Evolutionary conservation across 768 basidiomycete species (phyloP).

Genomic region (Sporobolomyces roseus): DNA sequence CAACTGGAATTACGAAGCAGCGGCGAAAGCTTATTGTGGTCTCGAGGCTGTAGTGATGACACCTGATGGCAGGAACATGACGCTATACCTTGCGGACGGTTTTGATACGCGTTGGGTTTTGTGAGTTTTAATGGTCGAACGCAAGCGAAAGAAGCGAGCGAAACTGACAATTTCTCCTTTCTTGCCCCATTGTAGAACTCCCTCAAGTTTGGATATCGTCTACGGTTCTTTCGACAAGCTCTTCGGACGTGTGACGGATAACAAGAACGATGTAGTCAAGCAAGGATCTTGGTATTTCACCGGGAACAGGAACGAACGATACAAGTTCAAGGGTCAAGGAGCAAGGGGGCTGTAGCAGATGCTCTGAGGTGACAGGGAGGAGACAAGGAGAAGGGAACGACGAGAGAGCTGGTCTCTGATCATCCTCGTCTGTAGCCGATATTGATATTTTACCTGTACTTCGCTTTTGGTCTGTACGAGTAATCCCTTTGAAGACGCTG

Average conservation of each 20-base stretch:
- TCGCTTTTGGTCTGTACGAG: too few relatives aligned
- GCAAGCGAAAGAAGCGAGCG: too few relatives aligned
- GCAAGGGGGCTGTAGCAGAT: too few relatives aligned
- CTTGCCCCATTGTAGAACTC: constrained; percentile 9
- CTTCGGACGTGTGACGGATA: constrained; percentile 14
- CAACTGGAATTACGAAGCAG: constrained; percentile 25
- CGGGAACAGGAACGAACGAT: constrained; percentile 39
- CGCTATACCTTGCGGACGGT: constrained; percentile 38
- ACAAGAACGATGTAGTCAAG: constrained; percentile 41
- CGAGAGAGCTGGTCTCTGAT: too few relatives aligned
- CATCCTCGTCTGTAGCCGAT: too few relatives aligned
- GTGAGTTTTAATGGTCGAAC: too few relatives aligned
- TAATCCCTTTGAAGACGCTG: too few relatives aligned
- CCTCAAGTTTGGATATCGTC: constrained; percentile 29
- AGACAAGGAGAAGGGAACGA: too few relatives aligned
- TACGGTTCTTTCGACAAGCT: constrained; percentile 24
- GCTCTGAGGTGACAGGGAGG: too few relatives aligned
- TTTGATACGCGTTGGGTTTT: constrained; percentile 39
- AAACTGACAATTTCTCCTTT: too few relatives aligned
- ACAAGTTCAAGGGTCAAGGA: too few relatives aligned
- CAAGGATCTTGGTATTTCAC: constrained; percentile 40
- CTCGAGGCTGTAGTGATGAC: constrained; percentile 36
- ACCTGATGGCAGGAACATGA: constrained; percentile 22
- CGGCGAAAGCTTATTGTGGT: constrained; percentile 41
- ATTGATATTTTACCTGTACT: too few relatives aligned